Evolutionary conservation across 2,329 filamentous ascomycete genomes (phyloP).

Genomic region (Aspergillus floridensis): DNA sequence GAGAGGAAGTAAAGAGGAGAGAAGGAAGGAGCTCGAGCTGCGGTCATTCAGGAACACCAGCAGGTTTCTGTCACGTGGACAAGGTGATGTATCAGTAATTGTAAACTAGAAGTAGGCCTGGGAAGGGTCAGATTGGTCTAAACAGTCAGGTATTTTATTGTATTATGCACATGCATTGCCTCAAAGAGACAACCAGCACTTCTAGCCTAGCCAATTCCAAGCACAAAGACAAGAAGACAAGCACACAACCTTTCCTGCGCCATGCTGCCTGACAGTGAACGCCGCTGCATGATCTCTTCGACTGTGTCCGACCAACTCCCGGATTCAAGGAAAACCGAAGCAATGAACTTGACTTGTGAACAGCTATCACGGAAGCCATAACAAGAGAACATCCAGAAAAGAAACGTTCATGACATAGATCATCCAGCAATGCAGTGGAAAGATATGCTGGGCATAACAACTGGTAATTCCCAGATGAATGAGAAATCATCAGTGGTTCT

Average conservation of each 20-base stretch:
- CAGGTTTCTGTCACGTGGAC: neutral
- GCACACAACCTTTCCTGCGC: constrained; percentile 6
- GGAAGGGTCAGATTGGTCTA: neutral
- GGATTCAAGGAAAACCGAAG: neutral
- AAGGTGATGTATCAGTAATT: too few relatives aligned
- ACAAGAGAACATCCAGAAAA: constrained; percentile 3
- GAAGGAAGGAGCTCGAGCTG: neutral
- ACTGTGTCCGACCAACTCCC: neutral
- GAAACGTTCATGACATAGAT: neutral
- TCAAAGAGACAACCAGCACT: neutral
- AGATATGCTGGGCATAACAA: constrained; percentile 15
- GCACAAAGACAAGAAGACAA: neutral
- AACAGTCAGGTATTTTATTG: neutral
- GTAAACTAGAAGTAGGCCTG: too few relatives aligned
- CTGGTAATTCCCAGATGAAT: neutral
- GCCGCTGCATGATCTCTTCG: constrained; percentile 2
- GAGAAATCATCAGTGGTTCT: neutral
- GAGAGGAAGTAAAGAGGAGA: neutral
- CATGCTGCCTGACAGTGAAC: constrained; percentile 4
- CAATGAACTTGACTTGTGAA: neutral
- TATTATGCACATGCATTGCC: neutral
- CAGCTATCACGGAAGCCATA: constrained; percentile 5
- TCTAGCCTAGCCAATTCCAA: neutral
- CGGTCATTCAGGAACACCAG: neutral
- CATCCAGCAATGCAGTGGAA: constrained; percentile 4